Evolutionary conservation across 2,329 filamentous ascomycete genomes (phyloP).

Genomic region (Arthroderma sp.): DNA sequence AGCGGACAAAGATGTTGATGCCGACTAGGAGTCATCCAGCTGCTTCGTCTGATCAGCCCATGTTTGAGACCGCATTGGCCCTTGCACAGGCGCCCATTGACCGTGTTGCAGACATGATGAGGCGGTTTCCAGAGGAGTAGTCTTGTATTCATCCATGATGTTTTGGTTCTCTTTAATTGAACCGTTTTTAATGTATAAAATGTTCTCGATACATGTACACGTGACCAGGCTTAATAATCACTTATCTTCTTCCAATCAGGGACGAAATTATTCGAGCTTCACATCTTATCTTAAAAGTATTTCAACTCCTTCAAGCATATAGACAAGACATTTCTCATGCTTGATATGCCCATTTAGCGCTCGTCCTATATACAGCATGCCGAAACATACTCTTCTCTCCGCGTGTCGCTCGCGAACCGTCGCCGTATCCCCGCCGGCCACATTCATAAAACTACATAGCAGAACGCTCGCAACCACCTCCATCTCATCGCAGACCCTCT

Average conservation of each 20-base stretch:
- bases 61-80: conserved; percentile 44
- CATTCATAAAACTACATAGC: conserved; percentile 9
- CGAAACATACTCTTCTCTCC: conserved; percentile 20
- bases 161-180: too few relatives aligned
- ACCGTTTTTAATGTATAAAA: background rate
- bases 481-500: conserved; percentile 18
- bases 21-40: conserved; percentile 41
- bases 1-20: conserved; percentile 41
- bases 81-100: conserved; percentile 46
- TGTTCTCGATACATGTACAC: too few relatives aligned
- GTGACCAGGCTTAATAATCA: background rate
- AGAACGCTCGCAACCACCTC: conserved; percentile 21
- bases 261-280: background rate
- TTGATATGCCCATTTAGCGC: background rate
- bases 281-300: background rate
- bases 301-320: background rate
- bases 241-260: background rate
- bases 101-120: conserved; percentile 41
- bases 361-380: conserved; percentile 18
- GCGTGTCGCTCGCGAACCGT: conserved; percentile 16
- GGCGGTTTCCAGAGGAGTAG: conserved; percentile 36
- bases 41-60: conserved; percentile 38
- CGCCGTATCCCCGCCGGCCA: conserved; percentile 15
- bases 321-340: background rate
- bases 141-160: background rate